phyloP scores from a whole-genome alignment of 257 asterid species.

The Nyctanthes arbortristis region DNA sequence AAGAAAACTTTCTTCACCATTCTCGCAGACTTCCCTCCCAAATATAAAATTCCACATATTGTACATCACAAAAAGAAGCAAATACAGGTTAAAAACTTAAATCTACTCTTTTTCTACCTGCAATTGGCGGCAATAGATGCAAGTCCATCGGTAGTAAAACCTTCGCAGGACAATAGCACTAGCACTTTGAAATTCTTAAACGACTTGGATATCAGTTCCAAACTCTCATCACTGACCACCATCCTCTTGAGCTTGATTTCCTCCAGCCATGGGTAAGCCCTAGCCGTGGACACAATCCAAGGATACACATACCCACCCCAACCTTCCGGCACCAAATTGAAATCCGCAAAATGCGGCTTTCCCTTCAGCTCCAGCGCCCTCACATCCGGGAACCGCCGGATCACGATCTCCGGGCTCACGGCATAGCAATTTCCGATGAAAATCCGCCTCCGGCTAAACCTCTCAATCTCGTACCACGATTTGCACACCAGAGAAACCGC shows the following conservation, averaged over 20 bases:
- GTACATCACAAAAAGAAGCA: conserved; percentile 3
- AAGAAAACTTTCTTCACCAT: background rate
- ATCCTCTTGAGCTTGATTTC: conserved; percentile 86
- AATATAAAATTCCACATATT: background rate
- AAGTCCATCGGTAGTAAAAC: conserved; percentile 84
- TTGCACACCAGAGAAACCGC: conserved; percentile 81
- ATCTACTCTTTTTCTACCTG: conserved; percentile 49
- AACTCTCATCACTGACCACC: conserved; percentile 77
- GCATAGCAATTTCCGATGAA: conserved; percentile 91
- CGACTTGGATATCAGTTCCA: conserved; percentile 78
- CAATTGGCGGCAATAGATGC: conserved; percentile 89
- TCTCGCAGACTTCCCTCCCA: conserved; percentile 9
- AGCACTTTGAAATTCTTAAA: conserved; percentile 77
- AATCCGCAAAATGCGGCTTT: conserved; percentile 95
- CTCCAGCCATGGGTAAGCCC: conserved; percentile 72
- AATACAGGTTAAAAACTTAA: background rate
- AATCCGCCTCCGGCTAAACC: conserved; percentile 77
- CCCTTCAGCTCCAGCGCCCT: conserved; percentile 80
- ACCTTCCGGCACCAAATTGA: conserved; percentile 85
- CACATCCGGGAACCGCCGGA: conserved; percentile 78
- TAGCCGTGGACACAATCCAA: conserved; percentile 71
- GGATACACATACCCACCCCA: conserved; percentile 85
- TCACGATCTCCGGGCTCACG: conserved; percentile 63
- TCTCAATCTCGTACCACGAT: conserved; percentile 93
- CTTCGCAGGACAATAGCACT: conserved; percentile 78